Base-by-base conservation (phyloP, 1,284 basidiomycete species). In the Malassezia yamatoensis region DNA sequence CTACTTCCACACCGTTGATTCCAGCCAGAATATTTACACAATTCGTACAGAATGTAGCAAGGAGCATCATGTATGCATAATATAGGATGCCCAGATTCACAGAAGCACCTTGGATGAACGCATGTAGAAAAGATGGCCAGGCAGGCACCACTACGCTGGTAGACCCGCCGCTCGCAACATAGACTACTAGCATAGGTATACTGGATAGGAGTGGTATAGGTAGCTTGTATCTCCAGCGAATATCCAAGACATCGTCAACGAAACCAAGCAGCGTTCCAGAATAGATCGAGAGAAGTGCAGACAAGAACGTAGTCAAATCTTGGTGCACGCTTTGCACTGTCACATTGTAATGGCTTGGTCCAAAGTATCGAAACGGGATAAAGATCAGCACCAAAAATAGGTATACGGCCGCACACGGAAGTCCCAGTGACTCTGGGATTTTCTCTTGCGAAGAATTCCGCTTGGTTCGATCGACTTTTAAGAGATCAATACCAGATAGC, bases 11-110 rank as follows among this genome's bases (percentile, higher is more conserved):
- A 11, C 93, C 94, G 72, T 98, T 98, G 67, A 96, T 88, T 5
- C 94, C 94, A 3, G 93, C 94, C 8, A 99, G 83, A 66, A 99
- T 98, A 76, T 99, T 99, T 81, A 98, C 96, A 75, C 87, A 87
- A 77, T 99, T 98, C 12, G 91, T 96, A 57, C 89, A 85, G 75
- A 98, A 99, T 0, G 90, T 98, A 13, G 91, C 96, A 9, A 99
- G 80, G 35, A 96, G 78, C 6, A 88, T 83, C 85, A 99, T 96
- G 79, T 96, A 99, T 45, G 93, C 62, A 76, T 98, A 98, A 77
- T 98, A 98, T 13, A 96, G 77, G 0, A 88, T 61, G 88, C 91
- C 91, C 9, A 99, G 81, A 61, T 96, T 85, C n/a, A 98, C 75
- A 3, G 94, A 79, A 1, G 82, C 81, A 1, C 86, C 85, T 20